A percentile compares a stretch with the other conserved stretches of the same genome.
phyloP scores from a whole-genome alignment of 2,329 filamentous ascomycete species.

The Fusarium stilboides region DNA sequence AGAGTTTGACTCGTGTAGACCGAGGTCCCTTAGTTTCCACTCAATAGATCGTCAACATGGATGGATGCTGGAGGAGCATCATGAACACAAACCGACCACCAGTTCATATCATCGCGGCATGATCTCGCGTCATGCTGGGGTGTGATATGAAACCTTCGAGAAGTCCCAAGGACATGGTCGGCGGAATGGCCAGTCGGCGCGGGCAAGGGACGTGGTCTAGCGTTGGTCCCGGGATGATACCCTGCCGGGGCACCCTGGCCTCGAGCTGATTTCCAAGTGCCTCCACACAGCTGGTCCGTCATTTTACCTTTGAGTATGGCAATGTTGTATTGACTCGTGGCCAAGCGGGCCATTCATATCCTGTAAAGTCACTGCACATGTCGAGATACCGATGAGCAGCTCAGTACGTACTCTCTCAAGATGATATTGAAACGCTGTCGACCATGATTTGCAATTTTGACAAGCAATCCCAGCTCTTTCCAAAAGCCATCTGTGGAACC shows the following conservation, averaged over 20 bases:
- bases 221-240: slow-evolving; percentile 33
- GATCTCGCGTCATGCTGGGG: slow-evolving; percentile 50
- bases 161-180: slow-evolving; percentile 53
- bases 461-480: slow-evolving; percentile 27
- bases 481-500: slow-evolving; percentile 39
- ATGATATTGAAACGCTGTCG: slow-evolving; percentile 34
- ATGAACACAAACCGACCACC: slow-evolving; percentile 39
- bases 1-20: slow-evolving; percentile 21
- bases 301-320: slow-evolving; percentile 38
- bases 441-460: slow-evolving; percentile 29
- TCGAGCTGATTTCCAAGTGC: slow-evolving; percentile 47
- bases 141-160: slow-evolving; percentile 51
- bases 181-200: slow-evolving; percentile 46
- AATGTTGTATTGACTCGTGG: slow-evolving; percentile 45
- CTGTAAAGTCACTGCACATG: slow-evolving; percentile 27
- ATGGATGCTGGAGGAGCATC: slow-evolving; percentile 40
- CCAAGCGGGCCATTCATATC: slow-evolving; percentile 41
- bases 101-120: slow-evolving; percentile 46
- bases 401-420: neutral
- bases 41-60: slow-evolving; percentile 48
- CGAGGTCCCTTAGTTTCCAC: slow-evolving; percentile 37
- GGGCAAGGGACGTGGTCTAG: slow-evolving; percentile 42
- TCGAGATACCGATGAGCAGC: slow-evolving; percentile 6
- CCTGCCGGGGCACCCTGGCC: slow-evolving; percentile 33
- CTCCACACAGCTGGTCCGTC: slow-evolving; percentile 37